phyloP scores from a whole-genome alignment of 2,329 filamentous ascomycete genomes.

The Herpomyces periplanetae region DNA sequence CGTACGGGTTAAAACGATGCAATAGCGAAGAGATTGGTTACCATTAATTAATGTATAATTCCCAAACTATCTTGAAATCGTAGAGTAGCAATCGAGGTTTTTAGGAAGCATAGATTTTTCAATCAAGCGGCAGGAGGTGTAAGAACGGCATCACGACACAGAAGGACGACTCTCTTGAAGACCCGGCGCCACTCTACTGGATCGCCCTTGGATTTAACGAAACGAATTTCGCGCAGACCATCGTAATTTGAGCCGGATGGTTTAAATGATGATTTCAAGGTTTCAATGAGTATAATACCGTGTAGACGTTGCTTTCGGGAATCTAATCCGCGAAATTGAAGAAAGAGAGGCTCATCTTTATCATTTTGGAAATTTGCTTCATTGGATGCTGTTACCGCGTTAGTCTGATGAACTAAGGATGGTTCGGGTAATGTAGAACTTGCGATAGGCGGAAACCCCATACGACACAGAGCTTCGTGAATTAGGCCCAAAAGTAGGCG shows the following conservation, averaged over 20 bases:
- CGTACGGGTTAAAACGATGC: too few species aligned
- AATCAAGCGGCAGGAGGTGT: too few species aligned
- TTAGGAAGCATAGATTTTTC: too few species aligned
- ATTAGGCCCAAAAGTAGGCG: conserved; percentile 39
- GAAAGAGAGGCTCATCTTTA: conserved; percentile 6
- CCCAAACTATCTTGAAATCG: too few species aligned
- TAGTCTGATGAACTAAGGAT: too few species aligned
- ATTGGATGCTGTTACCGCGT: conserved; percentile 6
- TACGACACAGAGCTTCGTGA: conserved; percentile 36
- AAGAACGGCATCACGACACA: conserved; percentile 41
- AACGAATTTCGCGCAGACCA: conserved; percentile 43
- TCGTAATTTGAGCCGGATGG: conserved; percentile 10
- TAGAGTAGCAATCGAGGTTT: too few species aligned
- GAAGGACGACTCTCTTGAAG: conserved; percentile 71
- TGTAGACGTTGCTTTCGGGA: conserved; percentile 27
- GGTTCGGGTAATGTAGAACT: too few species aligned
- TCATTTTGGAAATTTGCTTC: conserved; percentile 4
- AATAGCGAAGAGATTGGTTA: too few species aligned
- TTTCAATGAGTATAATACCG: conserved; percentile 34
- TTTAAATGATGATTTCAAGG: conserved; percentile 10
- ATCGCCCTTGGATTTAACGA: conserved; percentile 79
- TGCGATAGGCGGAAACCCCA: conserved; percentile 56
- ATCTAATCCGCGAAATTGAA: conserved; percentile 14
- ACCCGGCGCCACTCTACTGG: conserved; percentile 82
- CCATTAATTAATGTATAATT: too few species aligned